Conservation (phyloP, 140 eudicot species). For the Senecio squalidus region DNA sequence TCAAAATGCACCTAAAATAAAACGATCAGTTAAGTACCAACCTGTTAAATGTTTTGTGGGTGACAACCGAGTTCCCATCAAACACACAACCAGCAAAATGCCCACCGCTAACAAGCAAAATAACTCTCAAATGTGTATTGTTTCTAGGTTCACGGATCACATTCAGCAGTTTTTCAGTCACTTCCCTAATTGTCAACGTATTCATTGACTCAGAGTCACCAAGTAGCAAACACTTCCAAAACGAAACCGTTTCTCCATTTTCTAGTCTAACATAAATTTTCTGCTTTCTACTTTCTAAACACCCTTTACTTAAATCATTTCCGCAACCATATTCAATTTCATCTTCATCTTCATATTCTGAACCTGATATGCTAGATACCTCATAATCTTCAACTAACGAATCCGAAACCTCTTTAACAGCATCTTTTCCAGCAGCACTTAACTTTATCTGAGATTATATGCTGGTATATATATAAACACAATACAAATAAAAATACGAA, state of each 20-base stretch:
- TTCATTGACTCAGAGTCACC: slow-evolving; percentile 47
- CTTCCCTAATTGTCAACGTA: slow-evolving; percentile 50
- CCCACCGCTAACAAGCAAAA: slow-evolving; percentile 82
- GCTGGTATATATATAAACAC: slow-evolving; percentile 1
- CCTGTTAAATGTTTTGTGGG: slow-evolving; percentile 95
- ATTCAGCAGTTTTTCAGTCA: slow-evolving; percentile 48
- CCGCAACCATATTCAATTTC: slow-evolving; percentile 24
- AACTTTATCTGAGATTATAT: slow-evolving; percentile 56
- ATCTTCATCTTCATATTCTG: slow-evolving; percentile 79
- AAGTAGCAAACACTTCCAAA: slow-evolving; percentile 65
- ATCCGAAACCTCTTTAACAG: slow-evolving; percentile 55
- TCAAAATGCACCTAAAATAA: background rate
- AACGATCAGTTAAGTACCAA: slow-evolving; percentile 13
- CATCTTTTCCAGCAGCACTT: slow-evolving; percentile 65
- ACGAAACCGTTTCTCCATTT: slow-evolving; percentile 52
- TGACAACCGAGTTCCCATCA: slow-evolving; percentile 74
- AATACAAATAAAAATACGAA: background rate
- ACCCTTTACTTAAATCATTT: slow-evolving; percentile 27
- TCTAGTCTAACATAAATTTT: slow-evolving; percentile 49
- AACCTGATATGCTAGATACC: slow-evolving; percentile 76
- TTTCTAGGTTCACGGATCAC: slow-evolving; percentile 67
- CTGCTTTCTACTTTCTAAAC: slow-evolving; percentile 30
- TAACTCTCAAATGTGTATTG: slow-evolving; percentile 53
- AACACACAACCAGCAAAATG: slow-evolving; percentile 96
- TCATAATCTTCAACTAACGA: slow-evolving; percentile 53